Conservation (phyloP, 306 rosid genomes). For the Aeschynomene evenia region DNA sequence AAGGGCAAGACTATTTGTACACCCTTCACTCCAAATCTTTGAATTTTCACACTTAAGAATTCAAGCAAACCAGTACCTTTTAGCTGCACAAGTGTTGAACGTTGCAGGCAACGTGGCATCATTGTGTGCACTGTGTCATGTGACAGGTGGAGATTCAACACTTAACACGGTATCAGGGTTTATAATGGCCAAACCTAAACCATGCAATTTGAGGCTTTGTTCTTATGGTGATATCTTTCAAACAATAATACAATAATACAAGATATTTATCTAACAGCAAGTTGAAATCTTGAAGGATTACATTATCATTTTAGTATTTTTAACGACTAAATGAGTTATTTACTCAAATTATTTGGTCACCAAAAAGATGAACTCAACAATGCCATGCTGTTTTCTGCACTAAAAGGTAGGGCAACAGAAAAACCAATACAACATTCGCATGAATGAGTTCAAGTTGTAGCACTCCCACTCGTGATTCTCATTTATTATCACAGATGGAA, state of each 20-base stretch:
- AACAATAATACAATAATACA: background rate
- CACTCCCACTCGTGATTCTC: conserved; percentile 21
- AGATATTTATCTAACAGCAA: too few relatives aligned
- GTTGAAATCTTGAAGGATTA: too few relatives aligned
- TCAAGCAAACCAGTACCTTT: conserved; percentile 18
- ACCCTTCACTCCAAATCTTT: conserved; percentile 12
- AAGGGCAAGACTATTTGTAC: conserved; percentile 20
- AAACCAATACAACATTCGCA: conserved; percentile 1
- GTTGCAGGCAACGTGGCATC: conserved; percentile 34
- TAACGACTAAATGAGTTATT: too few relatives aligned
- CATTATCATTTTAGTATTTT: too few relatives aligned
- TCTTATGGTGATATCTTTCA: background rate
- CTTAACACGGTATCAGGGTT: background rate
- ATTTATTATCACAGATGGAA: conserved; percentile 18
- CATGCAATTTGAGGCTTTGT: conserved; percentile 13
- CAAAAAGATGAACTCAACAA: background rate
- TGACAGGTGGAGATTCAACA: conserved; percentile 5
- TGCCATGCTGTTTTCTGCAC: conserved; percentile 20
- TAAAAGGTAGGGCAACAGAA: conserved; percentile 20
- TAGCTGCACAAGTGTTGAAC: conserved; percentile 25
- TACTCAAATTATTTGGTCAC: too few relatives aligned
- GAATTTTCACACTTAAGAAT: background rate
- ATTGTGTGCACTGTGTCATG: background rate
- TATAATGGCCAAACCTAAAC: background rate
- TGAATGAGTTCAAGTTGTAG: conserved; percentile 8